phyloP scores from a whole-genome alignment of 2,329 filamentous ascomycete genomes.

The Fusarium fracticaudum region DNA sequence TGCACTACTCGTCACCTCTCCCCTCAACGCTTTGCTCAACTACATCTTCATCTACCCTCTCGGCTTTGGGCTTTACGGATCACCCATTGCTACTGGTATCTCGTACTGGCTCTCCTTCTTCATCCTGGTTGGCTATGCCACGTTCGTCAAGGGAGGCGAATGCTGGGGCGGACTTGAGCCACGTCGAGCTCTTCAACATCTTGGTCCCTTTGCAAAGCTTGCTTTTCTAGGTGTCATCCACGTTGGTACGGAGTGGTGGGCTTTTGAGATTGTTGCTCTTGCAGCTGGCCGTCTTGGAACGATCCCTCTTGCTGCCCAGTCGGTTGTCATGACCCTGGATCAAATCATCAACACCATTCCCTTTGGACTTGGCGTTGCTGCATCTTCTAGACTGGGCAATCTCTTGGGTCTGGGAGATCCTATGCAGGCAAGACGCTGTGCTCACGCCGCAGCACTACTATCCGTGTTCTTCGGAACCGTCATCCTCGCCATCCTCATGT shows the following conservation, averaged over 20 bases:
- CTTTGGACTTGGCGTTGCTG: slow-evolving; percentile 85
- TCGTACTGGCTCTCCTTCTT: slow-evolving; percentile 88
- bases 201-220: slow-evolving; percentile 76
- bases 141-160: slow-evolving; percentile 74
- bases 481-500: slow-evolving; percentile 76
- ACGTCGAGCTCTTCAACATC: slow-evolving; percentile 70
- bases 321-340: slow-evolving; percentile 89
- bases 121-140: slow-evolving; percentile 77
- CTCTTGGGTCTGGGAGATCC: slow-evolving; percentile 76
- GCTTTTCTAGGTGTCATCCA: slow-evolving; percentile 82
- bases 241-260: slow-evolving; percentile 94
- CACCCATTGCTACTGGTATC: slow-evolving; percentile 82
- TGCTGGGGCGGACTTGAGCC: slow-evolving; percentile 82
- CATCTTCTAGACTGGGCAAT: slow-evolving; percentile 81
- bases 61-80: slow-evolving; percentile 77
- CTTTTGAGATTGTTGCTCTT: slow-evolving; percentile 88
- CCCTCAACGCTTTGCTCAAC: slow-evolving; percentile 82
- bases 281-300: slow-evolving; percentile 84
- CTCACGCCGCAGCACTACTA: slow-evolving; percentile 78
- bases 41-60: slow-evolving; percentile 81
- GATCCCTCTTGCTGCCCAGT: slow-evolving; percentile 81
- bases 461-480: slow-evolving; percentile 74
- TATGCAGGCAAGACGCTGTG: slow-evolving; percentile 73
- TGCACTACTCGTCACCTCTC: slow-evolving; percentile 83
- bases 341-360: slow-evolving; percentile 87